Evolutionary conservation across 2,329 filamentous ascomycete species (phyloP).

Genomic region (Hypomyces rosellus): DNA sequence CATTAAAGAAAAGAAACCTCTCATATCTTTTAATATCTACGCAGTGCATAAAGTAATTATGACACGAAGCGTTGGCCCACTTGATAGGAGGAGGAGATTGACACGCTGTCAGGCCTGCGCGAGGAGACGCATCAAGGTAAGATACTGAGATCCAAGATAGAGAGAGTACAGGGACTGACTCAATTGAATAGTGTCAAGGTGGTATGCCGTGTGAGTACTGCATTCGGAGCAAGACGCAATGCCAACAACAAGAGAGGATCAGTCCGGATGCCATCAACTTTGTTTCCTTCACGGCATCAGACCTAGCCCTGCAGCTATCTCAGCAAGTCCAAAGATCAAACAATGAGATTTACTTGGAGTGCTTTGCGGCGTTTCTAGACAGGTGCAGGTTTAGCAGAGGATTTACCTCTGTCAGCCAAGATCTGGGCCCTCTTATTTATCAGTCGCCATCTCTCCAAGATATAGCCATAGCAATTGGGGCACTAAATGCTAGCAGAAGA

Average conservation of each 20-base stretch:
- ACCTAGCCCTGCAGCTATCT: background rate
- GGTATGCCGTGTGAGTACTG: constrained; percentile 22
- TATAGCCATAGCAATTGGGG: constrained; percentile 19
- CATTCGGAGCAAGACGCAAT: constrained; percentile 18
- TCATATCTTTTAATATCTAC: too few relatives aligned
- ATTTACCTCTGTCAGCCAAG: constrained; percentile 4
- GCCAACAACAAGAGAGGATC: constrained; percentile 11
- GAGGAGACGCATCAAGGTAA: constrained; percentile 21
- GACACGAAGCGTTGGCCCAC: constrained; percentile 17
- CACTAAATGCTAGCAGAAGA: constrained; percentile 19
- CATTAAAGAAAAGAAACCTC: too few relatives aligned
- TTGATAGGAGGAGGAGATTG: constrained; percentile 20
- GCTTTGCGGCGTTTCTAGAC: constrained; percentile 15
- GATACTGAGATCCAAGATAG: background rate
- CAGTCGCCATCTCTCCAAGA: constrained; percentile 13
- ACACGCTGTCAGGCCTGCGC: constrained; percentile 22
- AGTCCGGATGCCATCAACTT: constrained; percentile 1
- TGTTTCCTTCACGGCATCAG: constrained; percentile 1
- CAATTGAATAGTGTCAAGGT: constrained; percentile 18
- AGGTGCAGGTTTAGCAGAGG: constrained; percentile 16
- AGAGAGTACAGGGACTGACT: too few relatives aligned
- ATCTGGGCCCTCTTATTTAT: constrained; percentile 16
- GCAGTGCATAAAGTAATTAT: background rate
- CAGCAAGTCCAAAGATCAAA: background rate
- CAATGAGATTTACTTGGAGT: constrained; percentile 8